Conservation (phyloP, 768 basidiomycete species). For the Mycena olivaceomarginata region DNA sequence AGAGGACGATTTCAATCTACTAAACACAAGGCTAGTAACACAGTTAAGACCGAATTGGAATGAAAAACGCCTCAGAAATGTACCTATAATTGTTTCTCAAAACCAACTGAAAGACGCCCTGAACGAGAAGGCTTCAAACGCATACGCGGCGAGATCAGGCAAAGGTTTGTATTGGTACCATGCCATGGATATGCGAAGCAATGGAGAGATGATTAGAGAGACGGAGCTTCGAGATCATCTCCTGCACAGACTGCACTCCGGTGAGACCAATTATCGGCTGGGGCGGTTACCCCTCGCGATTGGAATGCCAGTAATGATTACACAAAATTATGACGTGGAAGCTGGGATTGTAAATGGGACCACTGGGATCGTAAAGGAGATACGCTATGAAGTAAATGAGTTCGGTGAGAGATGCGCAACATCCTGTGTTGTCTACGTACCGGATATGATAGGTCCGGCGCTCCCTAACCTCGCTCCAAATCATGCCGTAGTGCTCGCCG, state of each 20-base stretch:
- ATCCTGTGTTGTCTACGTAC: slow-evolving; percentile 26
- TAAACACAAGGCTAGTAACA: neutral
- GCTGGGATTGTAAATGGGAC: slow-evolving; percentile 47
- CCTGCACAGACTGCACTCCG: neutral
- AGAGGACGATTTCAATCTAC: neutral
- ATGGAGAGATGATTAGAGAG: slow-evolving; percentile 44
- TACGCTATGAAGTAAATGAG: slow-evolving; percentile 2
- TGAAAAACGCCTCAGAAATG: neutral
- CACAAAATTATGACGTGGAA: slow-evolving; percentile 59
- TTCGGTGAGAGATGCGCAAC: neutral
- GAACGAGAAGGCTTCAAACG: neutral
- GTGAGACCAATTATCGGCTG: slow-evolving; percentile 36
- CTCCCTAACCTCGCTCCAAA: slow-evolving; percentile 28
- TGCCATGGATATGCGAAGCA: slow-evolving; percentile 46
- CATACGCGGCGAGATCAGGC: neutral
- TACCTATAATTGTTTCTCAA: neutral
- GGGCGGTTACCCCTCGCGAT: slow-evolving; percentile 56
- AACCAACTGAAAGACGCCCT: neutral
- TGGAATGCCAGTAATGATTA: slow-evolving; percentile 63
- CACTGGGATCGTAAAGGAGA: slow-evolving; percentile 16
- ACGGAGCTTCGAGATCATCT: slow-evolving; percentile 28
- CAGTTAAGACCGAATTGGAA: neutral
- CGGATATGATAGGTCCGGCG: slow-evolving; percentile 12
- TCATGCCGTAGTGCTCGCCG: slow-evolving; percentile 13
- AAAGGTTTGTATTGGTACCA: slow-evolving; percentile 27